Evolutionary conservation across 768 basidiomycete genomes (phyloP).

Genomic region (Chalciporus pseudorubinellus): DNA sequence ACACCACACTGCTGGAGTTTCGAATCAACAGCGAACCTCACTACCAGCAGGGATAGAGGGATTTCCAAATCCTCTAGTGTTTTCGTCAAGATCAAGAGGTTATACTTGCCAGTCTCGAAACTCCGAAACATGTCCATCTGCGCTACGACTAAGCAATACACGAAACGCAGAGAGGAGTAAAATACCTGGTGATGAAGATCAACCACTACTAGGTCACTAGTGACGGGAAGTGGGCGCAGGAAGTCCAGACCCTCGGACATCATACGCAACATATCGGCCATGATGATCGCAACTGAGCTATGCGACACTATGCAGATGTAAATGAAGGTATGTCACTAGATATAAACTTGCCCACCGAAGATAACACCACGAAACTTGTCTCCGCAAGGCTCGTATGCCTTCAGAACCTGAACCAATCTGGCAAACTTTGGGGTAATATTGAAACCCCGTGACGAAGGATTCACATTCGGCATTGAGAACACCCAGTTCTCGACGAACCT

Average conservation of each 20-base stretch:
- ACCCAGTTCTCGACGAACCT: constrained; percentile 57
- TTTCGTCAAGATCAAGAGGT: constrained; percentile 63
- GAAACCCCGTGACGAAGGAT: constrained; percentile 52
- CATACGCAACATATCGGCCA: constrained; percentile 57
- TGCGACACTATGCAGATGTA: constrained; percentile 46
- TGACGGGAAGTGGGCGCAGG: constrained; percentile 52
- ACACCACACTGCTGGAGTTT: constrained; percentile 1
- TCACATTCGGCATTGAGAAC: constrained; percentile 62
- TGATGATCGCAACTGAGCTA: constrained; percentile 50
- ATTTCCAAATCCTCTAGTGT: constrained; percentile 59
- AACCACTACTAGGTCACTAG: constrained; percentile 34
- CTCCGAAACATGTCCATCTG: constrained; percentile 49
- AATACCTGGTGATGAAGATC: constrained; percentile 36
- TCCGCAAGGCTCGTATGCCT: constrained; percentile 50
- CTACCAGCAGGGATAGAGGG: constrained; percentile 54
- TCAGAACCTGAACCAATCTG: constrained; percentile 57
- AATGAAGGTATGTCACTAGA: constrained; percentile 43
- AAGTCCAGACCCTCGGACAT: constrained; percentile 50
- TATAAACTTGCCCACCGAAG: constrained; percentile 50
- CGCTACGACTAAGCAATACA: constrained; percentile 4
- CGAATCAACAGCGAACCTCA: constrained; percentile 46
- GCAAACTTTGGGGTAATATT: constrained; percentile 71
- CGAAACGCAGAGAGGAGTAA: background rate
- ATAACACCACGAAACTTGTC: constrained; percentile 65
- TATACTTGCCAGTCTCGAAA: constrained; percentile 56